These are phyloP conservation scores for Solanum medicagineum DNA, from an alignment of 257 asterid species.

Conservation along the genomic window DNA sequence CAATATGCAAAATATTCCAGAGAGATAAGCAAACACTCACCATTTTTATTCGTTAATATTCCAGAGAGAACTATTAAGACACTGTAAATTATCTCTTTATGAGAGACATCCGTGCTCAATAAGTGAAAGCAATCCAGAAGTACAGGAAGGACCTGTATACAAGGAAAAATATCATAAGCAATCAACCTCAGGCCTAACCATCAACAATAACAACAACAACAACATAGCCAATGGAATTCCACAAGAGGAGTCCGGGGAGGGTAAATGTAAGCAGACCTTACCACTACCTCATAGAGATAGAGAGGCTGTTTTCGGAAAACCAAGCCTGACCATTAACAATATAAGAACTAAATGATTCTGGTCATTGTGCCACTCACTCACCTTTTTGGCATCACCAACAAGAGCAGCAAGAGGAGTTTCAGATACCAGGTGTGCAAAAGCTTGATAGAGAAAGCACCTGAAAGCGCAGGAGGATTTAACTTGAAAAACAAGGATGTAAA, in stretches of 20 bases:
- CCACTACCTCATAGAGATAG: no score
- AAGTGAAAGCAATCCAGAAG: constrained; percentile 53
- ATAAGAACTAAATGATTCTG: neutral
- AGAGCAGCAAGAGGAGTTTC: constrained; percentile 69
- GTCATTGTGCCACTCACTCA: constrained; percentile 7
- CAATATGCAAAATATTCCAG: neutral
- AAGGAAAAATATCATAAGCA: constrained; percentile 8
- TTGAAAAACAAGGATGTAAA: neutral
- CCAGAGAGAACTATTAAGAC: constrained; percentile 67
- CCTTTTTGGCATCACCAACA: constrained; percentile 72
- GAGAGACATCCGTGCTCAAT: constrained; percentile 35
- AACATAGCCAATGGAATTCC: no score
- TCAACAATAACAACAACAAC: neutral
- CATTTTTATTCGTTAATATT: constrained; percentile 59
- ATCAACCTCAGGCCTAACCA: neutral
- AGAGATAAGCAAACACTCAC: constrained; percentile 17
- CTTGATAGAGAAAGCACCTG: constrained; percentile 72
- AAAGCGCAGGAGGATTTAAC: neutral
- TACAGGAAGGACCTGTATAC: constrained; percentile 64
- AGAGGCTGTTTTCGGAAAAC: no score
- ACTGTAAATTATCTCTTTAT: constrained; percentile 56
- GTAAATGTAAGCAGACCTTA: no score
- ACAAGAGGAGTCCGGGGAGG: no score
- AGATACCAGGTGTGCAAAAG: constrained; percentile 59
- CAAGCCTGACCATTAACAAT: neutral